phyloP scores from a whole-genome alignment of 225 moss, liverwort and hornwort species.

The Rhytidiadelphus loreus region DNA sequence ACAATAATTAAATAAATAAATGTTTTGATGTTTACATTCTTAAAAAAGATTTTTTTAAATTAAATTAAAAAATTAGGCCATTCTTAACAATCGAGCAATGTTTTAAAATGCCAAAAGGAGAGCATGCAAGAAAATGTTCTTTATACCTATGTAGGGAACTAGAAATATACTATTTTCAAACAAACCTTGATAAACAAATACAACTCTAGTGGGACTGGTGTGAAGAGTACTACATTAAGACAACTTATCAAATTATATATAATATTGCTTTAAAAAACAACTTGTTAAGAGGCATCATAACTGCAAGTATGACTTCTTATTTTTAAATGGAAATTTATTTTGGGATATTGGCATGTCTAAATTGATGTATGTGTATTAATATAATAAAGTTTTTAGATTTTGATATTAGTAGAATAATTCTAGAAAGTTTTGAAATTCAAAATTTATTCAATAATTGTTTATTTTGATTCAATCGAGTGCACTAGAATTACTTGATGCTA shows the following conservation, averaged over 20 bases:
- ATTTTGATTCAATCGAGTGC: not conserved
- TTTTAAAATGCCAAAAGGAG: not conserved
- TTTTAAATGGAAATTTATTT: not conserved
- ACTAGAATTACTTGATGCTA: not conserved
- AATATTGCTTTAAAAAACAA: rapidly evolving
- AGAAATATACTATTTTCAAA: not conserved
- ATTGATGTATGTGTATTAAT: not conserved
- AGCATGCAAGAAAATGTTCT: not conserved
- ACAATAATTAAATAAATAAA: not conserved
- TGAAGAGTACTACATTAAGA: not conserved
- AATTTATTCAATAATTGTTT: not conserved
- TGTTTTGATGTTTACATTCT: not conserved
- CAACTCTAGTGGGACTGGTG: rapidly evolving
- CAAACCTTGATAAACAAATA: not conserved
- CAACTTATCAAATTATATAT: not conserved
- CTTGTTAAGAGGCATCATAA: not conserved
- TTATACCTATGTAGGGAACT: not conserved
- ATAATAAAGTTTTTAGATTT: not conserved
- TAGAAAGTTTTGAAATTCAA: not conserved
- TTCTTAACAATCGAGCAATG: not conserved
- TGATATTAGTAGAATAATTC: not conserved
- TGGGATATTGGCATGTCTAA: not conserved
- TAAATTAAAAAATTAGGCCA: not conserved
- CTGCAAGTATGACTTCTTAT: not conserved
- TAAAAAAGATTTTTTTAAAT: not conserved